These are phyloP conservation scores for Beauveria caledonica DNA, from an alignment of 2,329 filamentous ascomycete genomes.

Conservation along the genomic window DNA sequence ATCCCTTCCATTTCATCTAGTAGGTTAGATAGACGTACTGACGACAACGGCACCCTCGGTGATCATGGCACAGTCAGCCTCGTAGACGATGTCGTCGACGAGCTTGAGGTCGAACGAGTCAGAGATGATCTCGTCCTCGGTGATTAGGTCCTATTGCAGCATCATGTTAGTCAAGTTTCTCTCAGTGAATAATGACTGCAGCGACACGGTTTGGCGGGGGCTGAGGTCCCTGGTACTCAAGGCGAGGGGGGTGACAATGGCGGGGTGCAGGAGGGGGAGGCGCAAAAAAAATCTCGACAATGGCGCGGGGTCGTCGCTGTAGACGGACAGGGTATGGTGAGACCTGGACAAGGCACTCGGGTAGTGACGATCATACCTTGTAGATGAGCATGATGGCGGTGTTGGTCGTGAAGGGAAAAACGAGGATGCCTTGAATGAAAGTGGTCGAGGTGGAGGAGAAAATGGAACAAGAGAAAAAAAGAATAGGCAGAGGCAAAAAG, in stretches of 20 bases:
- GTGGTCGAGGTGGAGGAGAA: slow-evolving; percentile 4
- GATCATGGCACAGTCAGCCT: slow-evolving; percentile 90
- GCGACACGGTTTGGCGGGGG: neutral
- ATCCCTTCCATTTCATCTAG: neutral
- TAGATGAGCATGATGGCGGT: slow-evolving; percentile 13
- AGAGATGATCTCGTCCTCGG: slow-evolving; percentile 91
- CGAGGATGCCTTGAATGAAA: neutral
- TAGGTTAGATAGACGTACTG: slow-evolving; percentile 45
- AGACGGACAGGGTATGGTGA: neutral
- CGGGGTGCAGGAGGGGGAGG: slow-evolving; percentile 8
- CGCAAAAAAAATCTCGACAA: neutral
- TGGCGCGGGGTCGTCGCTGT: neutral
- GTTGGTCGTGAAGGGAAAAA: neutral
- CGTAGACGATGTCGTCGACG: slow-evolving; percentile 72
- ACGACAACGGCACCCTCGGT: slow-evolving; percentile 65
- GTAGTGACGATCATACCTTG: slow-evolving; percentile 1
- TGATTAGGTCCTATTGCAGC: slow-evolving; percentile 66
- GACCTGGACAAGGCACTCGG: neutral
- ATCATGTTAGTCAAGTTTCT: neutral
- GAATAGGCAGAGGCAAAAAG: neutral
- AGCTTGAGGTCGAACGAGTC: slow-evolving; percentile 84
- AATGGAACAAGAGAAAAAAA: neutral
- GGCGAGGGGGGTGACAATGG: neutral
- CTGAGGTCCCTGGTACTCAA: neutral
- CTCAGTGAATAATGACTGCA: neutral